Percentiles rank a stretch among this genome's conserved stretches.
phyloP scores from a whole-genome alignment of 2,329 filamentous ascomycete genomes.

The Byssothecium circinans region DNA sequence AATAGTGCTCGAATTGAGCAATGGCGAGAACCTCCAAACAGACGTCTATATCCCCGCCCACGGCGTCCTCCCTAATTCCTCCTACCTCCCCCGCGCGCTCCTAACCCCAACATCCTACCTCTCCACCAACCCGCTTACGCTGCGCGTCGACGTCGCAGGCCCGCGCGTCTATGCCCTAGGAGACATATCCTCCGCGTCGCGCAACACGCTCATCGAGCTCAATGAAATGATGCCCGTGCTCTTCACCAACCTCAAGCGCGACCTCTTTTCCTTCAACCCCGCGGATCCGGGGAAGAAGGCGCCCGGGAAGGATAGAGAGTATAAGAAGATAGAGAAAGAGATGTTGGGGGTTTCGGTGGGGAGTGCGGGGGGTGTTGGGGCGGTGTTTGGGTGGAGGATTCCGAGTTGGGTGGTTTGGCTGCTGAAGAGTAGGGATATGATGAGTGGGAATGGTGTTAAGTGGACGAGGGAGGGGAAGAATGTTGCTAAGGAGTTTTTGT shows the following conservation, averaged over 20 bases:
- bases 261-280: slow-evolving; percentile 42
- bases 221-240: slow-evolving; percentile 44
- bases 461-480: slow-evolving; percentile 7
- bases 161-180: slow-evolving; percentile 53
- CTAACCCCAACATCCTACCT: slow-evolving; percentile 54
- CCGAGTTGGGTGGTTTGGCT: slow-evolving; percentile 45
- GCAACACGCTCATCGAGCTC: slow-evolving; percentile 48
- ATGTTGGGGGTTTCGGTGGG: slow-evolving; percentile 37
- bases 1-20: slow-evolving; percentile 39
- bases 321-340: slow-evolving; percentile 22
- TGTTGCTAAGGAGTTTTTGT: slow-evolving; percentile 20
- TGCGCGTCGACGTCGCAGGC: slow-evolving; percentile 50
- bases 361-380: slow-evolving; percentile 35
- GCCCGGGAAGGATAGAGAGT: slow-evolving; percentile 30
- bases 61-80: slow-evolving; percentile 56
- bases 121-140: slow-evolving; percentile 48
- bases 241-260: slow-evolving; percentile 51
- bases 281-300: slow-evolving; percentile 20
- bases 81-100: slow-evolving; percentile 53
- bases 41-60: slow-evolving; percentile 58
- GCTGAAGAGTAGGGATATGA: slow-evolving; percentile 47
- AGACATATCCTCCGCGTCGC: slow-evolving; percentile 49
- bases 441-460: slow-evolving; percentile 4
- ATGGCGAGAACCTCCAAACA: slow-evolving; percentile 51
- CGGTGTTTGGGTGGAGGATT: slow-evolving; percentile 40